Base-by-base conservation (phyloP, 1,284 basidiomycete genomes). In the Trametes sp. region DNA sequence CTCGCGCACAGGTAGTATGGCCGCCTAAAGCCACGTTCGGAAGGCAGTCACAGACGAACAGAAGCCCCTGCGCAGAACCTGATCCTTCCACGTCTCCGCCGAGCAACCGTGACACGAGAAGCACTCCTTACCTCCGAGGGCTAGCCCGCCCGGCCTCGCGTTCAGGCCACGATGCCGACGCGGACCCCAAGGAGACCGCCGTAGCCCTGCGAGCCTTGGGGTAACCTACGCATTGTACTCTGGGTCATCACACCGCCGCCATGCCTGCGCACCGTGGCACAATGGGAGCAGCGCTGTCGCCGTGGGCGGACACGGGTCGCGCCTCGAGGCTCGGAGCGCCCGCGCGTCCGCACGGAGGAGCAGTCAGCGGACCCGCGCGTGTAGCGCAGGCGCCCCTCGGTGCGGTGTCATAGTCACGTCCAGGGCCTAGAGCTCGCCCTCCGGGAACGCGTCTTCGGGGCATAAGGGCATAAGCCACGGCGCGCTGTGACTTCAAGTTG, bases 301-400 rank as follows among this genome's bases (percentile, higher is more conserved):
- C 36, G 42, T 7, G 36, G 10, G 6, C 44, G 42, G 41, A 26
- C 49, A 57, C 35, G 60, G 44, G 54, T 46, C 55, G 50, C 55
- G 61, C 59, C 59, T 54, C 59, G 59, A 49, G 59, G 59, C 59
- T 61, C 66, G 66, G 66, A 67, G 66, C 66, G 66, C 65, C 44
- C 56, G 57, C 16, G 14, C 31, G 36, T 21, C 21, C 33, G 29
- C 41, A 60, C 61, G 64, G 56, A n/a, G n/a, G n/a, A 54, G 52
- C 63, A 60, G 66, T 67, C 65, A 67, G 60, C 66, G 66, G 66
- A 67, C 61, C 36, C 35, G 62, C 46, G 8, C 38, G 44, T 53
- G 48, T 33, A 23, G 24, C 62, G 41, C 36, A 44, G 54, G 29
- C 31, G 44, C 48, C 33, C 16, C 49, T 44, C 51, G 48, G 21